These are phyloP conservation scores for Withania somnifera DNA, from an alignment of 305 asterid genomes.

Conservation along the genomic window DNA sequence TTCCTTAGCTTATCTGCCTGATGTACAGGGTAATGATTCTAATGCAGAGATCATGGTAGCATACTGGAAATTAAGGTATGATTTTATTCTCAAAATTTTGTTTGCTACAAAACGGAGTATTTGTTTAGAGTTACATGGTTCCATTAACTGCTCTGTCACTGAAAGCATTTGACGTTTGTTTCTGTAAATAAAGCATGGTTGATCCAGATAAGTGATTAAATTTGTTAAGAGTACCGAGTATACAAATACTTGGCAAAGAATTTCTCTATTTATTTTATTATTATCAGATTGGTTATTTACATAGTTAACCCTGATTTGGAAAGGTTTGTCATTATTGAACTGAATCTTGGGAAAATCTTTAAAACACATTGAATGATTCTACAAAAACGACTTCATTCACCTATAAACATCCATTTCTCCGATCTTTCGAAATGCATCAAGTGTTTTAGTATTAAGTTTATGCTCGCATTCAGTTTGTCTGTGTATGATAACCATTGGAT, in stretches of 20 bases:
- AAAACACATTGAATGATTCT: background rate
- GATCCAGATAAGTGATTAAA: background rate
- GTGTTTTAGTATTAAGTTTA: background rate
- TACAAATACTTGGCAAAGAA: background rate
- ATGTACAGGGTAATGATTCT: constrained; percentile 31
- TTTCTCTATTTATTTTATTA: background rate
- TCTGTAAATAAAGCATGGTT: background rate
- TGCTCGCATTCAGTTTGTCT: background rate
- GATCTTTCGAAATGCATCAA: background rate
- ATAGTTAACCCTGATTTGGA: background rate
- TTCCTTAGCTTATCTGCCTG: background rate
- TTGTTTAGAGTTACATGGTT: background rate
- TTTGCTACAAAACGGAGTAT: background rate
- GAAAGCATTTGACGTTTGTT: background rate
- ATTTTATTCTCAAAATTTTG: background rate
- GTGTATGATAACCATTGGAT: background rate
- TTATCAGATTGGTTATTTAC: background rate
- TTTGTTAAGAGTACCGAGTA: background rate
- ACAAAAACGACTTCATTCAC: background rate
- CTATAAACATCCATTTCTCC: background rate
- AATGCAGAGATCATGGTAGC: constrained; percentile 30
- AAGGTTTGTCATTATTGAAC: background rate
- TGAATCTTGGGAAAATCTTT: background rate
- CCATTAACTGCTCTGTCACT: background rate
- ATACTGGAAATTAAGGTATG: constrained; percentile 65